Base-by-base conservation (phyloP, 345 rosid species). In the Rubroshorea leprosula region DNA sequence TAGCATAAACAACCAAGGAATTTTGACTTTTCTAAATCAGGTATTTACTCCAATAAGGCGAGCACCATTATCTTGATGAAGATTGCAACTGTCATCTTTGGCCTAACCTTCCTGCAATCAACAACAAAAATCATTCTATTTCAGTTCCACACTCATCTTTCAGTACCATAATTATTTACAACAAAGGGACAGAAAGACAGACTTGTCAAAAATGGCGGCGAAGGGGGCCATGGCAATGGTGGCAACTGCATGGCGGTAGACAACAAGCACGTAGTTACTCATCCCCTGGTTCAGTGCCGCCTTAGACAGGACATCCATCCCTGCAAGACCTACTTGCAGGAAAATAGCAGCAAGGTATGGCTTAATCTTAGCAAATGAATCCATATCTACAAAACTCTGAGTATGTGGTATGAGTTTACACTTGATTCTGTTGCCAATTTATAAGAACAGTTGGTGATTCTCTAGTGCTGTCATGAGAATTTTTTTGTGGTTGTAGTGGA, bases 221-320 rank as follows among this genome's bases (percentile, higher is more conserved):
- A 93, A 89, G 5, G 97, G 99, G 13, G 83, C 68, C 64, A 93
- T 79, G 72, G 74, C 83, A 5, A 87, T 1, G 22, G 96, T 88
- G 54, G 96, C 96, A 9, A 86, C 76, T 0, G 82, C 93, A 0
- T 86, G 94, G n/a, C 96, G 93, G 55, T 92, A 92, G 44, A 86
- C 91, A 0, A 88, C 95, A 27, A 88, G 80, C 4, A 80, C 96
- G 23, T 80, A 92, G 49, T 80, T 84, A 76, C 98, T 92, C 87
- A 83, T 88, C 26, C 98, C 98, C 23, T 70, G 55, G 70, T 86
- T 84, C 14, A 89, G 61, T 6, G 87, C 98, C 54, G 87, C 88
- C 58, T 92, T 92, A 13, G 87, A 68, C 17, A 86, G 74, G 62
- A 86, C 66, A 43, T 89, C 98, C 97, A 92, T 86, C 16, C 97